Percentiles rank a stretch among this genome's conserved stretches.
Evolutionary conservation across 805 yeast species (phyloP).

Genomic region (Yarrowia divulgata): DNA sequence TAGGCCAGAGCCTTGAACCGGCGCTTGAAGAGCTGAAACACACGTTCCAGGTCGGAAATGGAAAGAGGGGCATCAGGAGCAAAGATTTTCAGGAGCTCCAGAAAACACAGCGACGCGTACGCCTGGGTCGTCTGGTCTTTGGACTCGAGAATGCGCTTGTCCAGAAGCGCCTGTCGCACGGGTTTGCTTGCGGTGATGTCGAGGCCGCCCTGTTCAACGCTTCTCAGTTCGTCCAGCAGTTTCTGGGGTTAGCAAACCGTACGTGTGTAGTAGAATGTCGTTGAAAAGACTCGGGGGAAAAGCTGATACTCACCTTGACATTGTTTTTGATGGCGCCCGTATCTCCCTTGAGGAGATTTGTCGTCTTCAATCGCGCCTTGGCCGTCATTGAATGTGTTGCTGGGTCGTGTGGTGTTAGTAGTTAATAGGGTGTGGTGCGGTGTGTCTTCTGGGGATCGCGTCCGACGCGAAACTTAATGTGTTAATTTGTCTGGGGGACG

Average conservation of each 20-base stretch:
- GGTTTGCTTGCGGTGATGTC: slow-evolving; percentile 57
- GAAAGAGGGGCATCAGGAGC: slow-evolving; percentile 94
- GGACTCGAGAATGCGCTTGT: slow-evolving; percentile 65
- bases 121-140: slow-evolving; percentile 75
- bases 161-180: slow-evolving; percentile 61
- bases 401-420: not conserved
- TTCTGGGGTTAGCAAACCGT: slow-evolving; percentile 45
- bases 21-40: slow-evolving; percentile 69
- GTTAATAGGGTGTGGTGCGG: not conserved
- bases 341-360: slow-evolving; percentile 35
- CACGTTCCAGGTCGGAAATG: slow-evolving; percentile 60
- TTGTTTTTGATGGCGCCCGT: slow-evolving; percentile 30
- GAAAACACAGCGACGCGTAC: slow-evolving; percentile 71
- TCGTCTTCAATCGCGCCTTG: slow-evolving; percentile 34
- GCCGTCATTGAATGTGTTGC: slow-evolving; percentile 31
- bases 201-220: slow-evolving; percentile 65
- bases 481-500: not conserved
- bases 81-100: slow-evolving; percentile 75
- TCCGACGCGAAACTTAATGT: slow-evolving; percentile 34
- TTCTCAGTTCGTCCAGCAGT: slow-evolving; percentile 68
- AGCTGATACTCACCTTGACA: slow-evolving; percentile 18
- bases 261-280: not conserved
- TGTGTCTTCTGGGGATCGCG: slow-evolving; percentile 7
- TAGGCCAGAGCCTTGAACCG: slow-evolving; percentile 64
- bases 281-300: not conserved